These are phyloP conservation scores for Trichophyton verrucosum DNA, from an alignment of 2,329 filamentous ascomycete species.

Conservation along the genomic window DNA sequence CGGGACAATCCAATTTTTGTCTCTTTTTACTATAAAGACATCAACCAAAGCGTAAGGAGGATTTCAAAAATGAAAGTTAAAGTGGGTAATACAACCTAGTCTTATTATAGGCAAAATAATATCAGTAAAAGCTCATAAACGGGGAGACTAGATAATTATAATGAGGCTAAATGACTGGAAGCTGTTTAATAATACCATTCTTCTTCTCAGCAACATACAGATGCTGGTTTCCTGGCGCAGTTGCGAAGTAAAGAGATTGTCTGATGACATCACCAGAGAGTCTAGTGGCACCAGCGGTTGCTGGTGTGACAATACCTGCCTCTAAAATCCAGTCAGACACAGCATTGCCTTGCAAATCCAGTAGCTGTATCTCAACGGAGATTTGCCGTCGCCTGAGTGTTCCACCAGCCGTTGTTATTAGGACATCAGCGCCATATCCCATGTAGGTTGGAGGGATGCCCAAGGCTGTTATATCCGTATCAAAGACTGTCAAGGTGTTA, in stretches of 20 bases:
- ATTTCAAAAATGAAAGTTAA: too few relatives aligned
- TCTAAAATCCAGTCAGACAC: slow-evolving; percentile 8
- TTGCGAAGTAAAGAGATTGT: slow-evolving; percentile 9
- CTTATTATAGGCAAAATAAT: too few relatives aligned
- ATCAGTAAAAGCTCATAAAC: too few relatives aligned
- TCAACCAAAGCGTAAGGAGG: too few relatives aligned
- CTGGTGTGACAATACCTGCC: slow-evolving; percentile 4
- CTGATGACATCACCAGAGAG: slow-evolving; percentile 6
- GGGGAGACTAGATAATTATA: background rate
- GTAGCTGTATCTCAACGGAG: slow-evolving; percentile 7
- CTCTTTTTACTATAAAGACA: too few relatives aligned
- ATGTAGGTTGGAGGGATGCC: slow-evolving; percentile 6
- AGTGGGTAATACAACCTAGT: too few relatives aligned
- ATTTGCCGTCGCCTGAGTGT: background rate
- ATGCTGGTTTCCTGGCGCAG: slow-evolving; percentile 7
- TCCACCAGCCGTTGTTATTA: slow-evolving; percentile 5
- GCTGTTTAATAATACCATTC: slow-evolving; percentile 9
- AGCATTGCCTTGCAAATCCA: slow-evolving; percentile 7
- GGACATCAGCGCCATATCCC: background rate
- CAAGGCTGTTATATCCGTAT: slow-evolving; percentile 7
- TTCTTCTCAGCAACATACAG: slow-evolving; percentile 9
- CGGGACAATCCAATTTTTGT: too few relatives aligned
- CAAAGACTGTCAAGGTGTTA: slow-evolving; percentile 6
- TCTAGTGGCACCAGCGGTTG: background rate
- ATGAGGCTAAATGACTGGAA: background rate